Evolutionary conservation across 192 early-diverging fungal species (phyloP).

Genomic region (Coemansia sp.): DNA sequence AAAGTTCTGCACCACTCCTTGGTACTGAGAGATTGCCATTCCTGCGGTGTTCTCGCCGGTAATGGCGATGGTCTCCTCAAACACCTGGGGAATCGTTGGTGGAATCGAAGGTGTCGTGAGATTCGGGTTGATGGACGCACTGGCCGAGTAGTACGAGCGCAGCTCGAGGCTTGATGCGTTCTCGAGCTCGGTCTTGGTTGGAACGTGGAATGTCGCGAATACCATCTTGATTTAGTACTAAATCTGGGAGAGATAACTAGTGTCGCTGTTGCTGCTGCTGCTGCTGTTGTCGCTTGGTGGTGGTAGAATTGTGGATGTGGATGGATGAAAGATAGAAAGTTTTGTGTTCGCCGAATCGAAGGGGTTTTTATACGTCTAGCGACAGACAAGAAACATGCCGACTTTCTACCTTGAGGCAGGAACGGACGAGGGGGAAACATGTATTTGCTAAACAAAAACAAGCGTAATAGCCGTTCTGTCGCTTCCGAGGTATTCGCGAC

Average conservation of each 20-base stretch:
- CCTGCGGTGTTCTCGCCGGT: conserved; percentile 10
- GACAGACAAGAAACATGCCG: too few relatives aligned
- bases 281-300: background rate
- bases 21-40: conserved; percentile 54
- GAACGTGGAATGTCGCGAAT: background rate
- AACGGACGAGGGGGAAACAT: too few relatives aligned
- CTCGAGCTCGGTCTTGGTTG: conserved; percentile 14
- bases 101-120: conserved; percentile 22
- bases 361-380: too few relatives aligned
- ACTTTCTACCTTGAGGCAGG: too few relatives aligned
- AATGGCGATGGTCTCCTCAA: conserved; percentile 9
- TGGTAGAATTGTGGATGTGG: background rate
- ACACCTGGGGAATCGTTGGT: conserved; percentile 16
- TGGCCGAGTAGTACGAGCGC: conserved; percentile 25
- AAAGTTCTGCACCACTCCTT: conserved; percentile 56
- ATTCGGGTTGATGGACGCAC: conserved; percentile 32
- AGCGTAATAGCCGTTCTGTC: too few relatives aligned
- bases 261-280: background rate
- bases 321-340: background rate
- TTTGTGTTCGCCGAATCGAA: too few relatives aligned
- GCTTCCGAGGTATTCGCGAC: too few relatives aligned
- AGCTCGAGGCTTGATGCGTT: conserved; percentile 17
- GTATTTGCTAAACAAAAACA: too few relatives aligned
- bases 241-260: background rate
- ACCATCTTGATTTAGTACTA: background rate